Evolutionary conservation across 345 rosid genomes (phyloP), one percentile per base, ranked within the genome.

Genomic region (Balakata baccata): DNA sequence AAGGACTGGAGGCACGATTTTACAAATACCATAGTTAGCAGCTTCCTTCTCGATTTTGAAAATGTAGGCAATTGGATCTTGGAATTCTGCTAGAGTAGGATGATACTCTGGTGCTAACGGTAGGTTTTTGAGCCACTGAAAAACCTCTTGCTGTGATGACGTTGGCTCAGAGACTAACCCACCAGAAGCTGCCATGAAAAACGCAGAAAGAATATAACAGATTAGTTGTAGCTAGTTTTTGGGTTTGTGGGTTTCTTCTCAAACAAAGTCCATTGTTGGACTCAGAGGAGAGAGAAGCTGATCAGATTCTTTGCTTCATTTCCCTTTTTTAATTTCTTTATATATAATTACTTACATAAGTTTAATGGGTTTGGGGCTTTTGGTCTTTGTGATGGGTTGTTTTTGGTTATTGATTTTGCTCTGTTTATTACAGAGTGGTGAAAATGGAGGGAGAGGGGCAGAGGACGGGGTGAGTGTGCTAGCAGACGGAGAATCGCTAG

Each of bases 11-110:
- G 99, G 99, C 22, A 95, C 81, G 72, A 95, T 95, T 86, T 95
- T 95, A 88, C 99, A 95, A 87, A 95, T 95, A 79, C 99, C 99
- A 43, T 86, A 95, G 73, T 76, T 82, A 22, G 99, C 89, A 61
- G 98, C 99, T 79, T 95, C 99, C 45, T 88, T 89, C 75, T 95
- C 98, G 85, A 92, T 92, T 88, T 95, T 95, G 75, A 85, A 87
- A 84, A 95, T 95, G 95, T 95, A 95, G 68, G 98, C 92, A 76
- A 95, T 95, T 77, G 99, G 99, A 92, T 95, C 99, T 89, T 92
- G 99, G 66, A 95, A 95, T 90, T 95, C 99, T 6, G 90, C 84
- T 1, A 81, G 68, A 43, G 94, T 88, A 12, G 99, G 99, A 68
- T 82, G 91, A 78, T 87, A 95, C 84, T 95, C 99, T 10, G 99